Percentiles rank a stretch among this genome's conserved stretches.
Evolutionary conservation across 345 rosid genomes (phyloP).

Genomic region (Erysimum cheiranthoides): DNA sequence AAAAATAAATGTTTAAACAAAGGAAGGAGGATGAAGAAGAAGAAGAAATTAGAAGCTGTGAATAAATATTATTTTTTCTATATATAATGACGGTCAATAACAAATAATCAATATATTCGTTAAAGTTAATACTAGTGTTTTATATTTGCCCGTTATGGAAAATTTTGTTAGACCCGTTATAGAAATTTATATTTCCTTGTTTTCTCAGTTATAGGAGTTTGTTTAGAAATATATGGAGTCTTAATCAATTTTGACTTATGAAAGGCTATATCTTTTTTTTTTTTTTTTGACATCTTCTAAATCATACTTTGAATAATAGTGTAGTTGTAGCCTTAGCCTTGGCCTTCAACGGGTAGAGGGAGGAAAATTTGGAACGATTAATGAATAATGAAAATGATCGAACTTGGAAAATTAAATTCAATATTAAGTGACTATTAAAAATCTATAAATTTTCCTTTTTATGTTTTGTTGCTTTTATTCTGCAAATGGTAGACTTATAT

Average conservation of each 20-base stretch:
- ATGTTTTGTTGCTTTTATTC: background rate
- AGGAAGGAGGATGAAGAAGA: background rate
- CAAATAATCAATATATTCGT: background rate
- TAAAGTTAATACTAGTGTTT: background rate
- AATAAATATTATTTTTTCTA: background rate
- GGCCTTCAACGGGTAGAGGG: constrained; percentile 14
- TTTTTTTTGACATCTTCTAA: background rate
- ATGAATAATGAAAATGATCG: constrained; percentile 15
- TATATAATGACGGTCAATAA: constrained; percentile 13
- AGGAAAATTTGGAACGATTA: background rate
- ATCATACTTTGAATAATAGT: constrained; percentile 24
- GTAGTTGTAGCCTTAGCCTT: background rate
- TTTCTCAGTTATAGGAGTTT: constrained; percentile 7
- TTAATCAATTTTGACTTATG: constrained; percentile 36
- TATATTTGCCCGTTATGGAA: constrained; percentile 1
- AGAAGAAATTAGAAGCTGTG: constrained; percentile 25
- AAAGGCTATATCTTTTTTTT: constrained; percentile 21
- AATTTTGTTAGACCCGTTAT: background rate
- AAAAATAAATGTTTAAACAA: background rate
- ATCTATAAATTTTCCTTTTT: background rate
- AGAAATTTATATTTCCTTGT: background rate
- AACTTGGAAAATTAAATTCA: background rate
- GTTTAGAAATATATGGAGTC: constrained; percentile 15
- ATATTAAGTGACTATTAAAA: background rate
- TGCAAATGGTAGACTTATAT: background rate